These are phyloP conservation scores for Glycine soja DNA, from an alignment of 306 rosid genomes.

Conservation along the genomic window DNA sequence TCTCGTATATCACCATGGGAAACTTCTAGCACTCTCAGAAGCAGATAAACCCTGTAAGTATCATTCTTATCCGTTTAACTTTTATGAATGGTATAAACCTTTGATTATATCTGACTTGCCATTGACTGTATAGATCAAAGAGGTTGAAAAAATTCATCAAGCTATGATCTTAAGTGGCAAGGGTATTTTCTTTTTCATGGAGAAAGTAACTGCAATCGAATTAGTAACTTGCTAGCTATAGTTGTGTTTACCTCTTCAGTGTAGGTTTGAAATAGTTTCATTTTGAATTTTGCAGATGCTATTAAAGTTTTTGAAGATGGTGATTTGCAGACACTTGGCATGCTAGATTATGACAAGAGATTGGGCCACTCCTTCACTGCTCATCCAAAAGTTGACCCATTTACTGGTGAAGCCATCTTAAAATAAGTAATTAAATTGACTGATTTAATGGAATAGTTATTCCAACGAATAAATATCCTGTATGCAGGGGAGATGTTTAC, in stretches of 20 bases:
- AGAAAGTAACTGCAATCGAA: slow-evolving; percentile 17
- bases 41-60: slow-evolving; percentile 94
- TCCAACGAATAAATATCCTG: slow-evolving; percentile 42
- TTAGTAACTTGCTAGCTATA: slow-evolving; percentile 2
- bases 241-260: slow-evolving; percentile 39
- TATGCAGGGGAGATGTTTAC: slow-evolving; percentile 96
- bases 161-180: background rate
- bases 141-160: slow-evolving; percentile 2
- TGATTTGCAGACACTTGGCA: slow-evolving; percentile 89
- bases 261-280: slow-evolving; percentile 40
- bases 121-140: background rate
- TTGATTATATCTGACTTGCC: slow-evolving; percentile 35
- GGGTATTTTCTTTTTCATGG: slow-evolving; percentile 29
- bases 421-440: slow-evolving; percentile 35
- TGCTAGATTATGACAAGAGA: slow-evolving; percentile 96
- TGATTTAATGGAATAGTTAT: slow-evolving; percentile 32
- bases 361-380: slow-evolving; percentile 90
- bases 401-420: slow-evolving; percentile 68
- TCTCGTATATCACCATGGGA: slow-evolving; percentile 87
- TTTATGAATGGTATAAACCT: slow-evolving; percentile 1
- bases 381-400: slow-evolving; percentile 97
- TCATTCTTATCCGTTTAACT: slow-evolving; percentile 28
- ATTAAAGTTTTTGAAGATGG: slow-evolving; percentile 96
- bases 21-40: slow-evolving; percentile 92
- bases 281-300: slow-evolving; percentile 67